These are phyloP conservation scores for Aspergillus flavus DNA, from an alignment of 2,329 filamentous ascomycete genomes.

Conservation along the genomic window DNA sequence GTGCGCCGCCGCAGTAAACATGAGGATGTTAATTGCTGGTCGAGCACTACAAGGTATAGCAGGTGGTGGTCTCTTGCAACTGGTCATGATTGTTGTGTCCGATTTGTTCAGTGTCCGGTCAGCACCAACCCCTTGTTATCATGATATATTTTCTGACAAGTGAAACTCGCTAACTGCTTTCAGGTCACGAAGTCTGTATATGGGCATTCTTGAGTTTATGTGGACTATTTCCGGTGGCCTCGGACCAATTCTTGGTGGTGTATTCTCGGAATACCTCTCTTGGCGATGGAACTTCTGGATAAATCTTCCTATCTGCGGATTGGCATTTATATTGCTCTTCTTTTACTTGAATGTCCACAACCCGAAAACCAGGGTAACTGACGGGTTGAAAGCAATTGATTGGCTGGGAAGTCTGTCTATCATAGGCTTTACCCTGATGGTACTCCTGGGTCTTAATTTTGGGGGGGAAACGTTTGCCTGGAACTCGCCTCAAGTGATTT, in stretches of 20 bases:
- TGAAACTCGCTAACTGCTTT: not conserved
- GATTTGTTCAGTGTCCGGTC: constrained; percentile 56
- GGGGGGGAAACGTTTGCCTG: constrained; percentile 56
- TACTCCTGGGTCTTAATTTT: constrained; percentile 57
- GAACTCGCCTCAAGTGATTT: constrained; percentile 56
- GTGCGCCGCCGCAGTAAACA: constrained; percentile 48
- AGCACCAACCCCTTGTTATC: not conserved
- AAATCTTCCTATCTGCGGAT: constrained; percentile 54
- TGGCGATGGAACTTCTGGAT: constrained; percentile 62
- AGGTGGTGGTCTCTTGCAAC: constrained; percentile 53
- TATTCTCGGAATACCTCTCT: constrained; percentile 41
- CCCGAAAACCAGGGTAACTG: constrained; percentile 51
- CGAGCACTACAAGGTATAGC: constrained; percentile 57
- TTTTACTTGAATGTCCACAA: constrained; percentile 58
- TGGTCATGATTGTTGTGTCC: constrained; percentile 56
- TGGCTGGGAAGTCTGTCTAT: constrained; percentile 56
- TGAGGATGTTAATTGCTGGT: constrained; percentile 56
- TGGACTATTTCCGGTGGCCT: constrained; percentile 57
- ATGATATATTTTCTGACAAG: not conserved
- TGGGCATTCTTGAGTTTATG: constrained; percentile 54
- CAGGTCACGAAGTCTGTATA: constrained; percentile 50
- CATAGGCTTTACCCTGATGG: constrained; percentile 51
- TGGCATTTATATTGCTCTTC: constrained; percentile 52
- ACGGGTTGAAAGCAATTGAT: constrained; percentile 55
- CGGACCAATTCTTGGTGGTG: constrained; percentile 58